phyloP scores from a whole-genome alignment of 305 asterid species.

The Fraxinus angustifolia region DNA sequence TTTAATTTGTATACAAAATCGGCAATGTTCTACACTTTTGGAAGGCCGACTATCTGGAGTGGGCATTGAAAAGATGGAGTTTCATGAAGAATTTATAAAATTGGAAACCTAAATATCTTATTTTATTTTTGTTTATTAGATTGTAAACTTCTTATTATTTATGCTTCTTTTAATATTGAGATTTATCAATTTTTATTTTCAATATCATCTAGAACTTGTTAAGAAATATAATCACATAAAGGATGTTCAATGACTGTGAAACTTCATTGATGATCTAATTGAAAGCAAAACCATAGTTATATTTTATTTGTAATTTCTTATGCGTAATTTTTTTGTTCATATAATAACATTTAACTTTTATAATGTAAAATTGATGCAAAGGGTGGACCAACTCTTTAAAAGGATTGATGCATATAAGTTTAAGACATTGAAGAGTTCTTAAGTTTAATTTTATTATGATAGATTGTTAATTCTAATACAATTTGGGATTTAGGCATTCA shows the following conservation, averaged over 20 bases:
- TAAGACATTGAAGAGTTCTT: not conserved
- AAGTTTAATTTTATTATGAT: not conserved
- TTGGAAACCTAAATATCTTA: not conserved
- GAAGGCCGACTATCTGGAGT: not conserved
- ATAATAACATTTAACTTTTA: no score
- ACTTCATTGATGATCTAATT: not conserved
- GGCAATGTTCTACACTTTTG: not conserved
- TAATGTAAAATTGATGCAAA: not conserved
- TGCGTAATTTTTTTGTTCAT: not conserved
- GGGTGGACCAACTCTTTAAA: not conserved
- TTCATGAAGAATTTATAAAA: not conserved
- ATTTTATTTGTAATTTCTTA: not conserved
- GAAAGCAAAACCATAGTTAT: not conserved
- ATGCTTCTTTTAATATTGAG: not conserved
- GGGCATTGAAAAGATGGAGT: not conserved
- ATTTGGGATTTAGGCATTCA: not conserved
- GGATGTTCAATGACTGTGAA: not conserved
- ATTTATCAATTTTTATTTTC: not conserved
- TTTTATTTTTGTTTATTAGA: not conserved
- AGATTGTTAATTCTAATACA: not conserved
- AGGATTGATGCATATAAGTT: not conserved
- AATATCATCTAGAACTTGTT: not conserved
- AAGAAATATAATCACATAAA: not conserved
- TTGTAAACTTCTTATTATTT: not conserved
- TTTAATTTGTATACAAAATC: not conserved